Percentiles rank a stretch among this genome's conserved stretches.
Evolutionary conservation across 2,329 filamentous ascomycete species (phyloP).

Genomic region (Penicillium sp.): DNA sequence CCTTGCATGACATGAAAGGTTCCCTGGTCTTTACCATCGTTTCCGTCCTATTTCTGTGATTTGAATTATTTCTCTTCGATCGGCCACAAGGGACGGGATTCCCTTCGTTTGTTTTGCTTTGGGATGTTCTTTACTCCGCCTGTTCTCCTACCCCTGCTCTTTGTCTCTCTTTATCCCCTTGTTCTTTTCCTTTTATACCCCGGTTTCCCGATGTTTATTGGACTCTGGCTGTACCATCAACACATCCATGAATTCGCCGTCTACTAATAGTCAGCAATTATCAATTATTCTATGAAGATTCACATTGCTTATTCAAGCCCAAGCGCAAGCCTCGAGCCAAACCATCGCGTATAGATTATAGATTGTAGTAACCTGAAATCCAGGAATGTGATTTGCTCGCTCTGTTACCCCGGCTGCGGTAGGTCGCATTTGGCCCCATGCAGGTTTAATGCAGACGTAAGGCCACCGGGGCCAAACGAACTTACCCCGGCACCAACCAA

Average conservation of each 20-base stretch:
- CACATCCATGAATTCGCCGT: conserved; percentile 17
- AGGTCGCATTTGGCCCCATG: neutral
- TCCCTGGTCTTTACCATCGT: neutral
- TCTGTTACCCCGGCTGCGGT: neutral
- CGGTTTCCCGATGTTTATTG: conserved; percentile 30
- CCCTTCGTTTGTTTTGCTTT: conserved; percentile 13
- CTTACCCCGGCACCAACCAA: neutral
- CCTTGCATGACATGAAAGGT: conserved; percentile 15
- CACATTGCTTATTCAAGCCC: neutral
- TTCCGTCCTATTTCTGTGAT: neutral
- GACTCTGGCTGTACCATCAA: conserved; percentile 31
- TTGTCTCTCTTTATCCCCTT: conserved; percentile 1
- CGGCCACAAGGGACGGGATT: conserved; percentile 15
- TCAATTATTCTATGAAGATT: conserved; percentile 13
- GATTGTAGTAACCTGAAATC: neutral
- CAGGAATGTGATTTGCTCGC: neutral
- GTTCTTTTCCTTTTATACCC: conserved; percentile 23
- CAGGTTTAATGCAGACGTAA: conserved; percentile 2
- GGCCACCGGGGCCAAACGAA: conserved; percentile 5
- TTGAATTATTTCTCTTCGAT: conserved; percentile 3
- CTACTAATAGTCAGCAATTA: conserved; percentile 16
- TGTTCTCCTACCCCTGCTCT: neutral
- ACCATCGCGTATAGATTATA: neutral
- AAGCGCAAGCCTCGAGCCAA: neutral
- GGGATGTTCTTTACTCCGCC: neutral